These are phyloP conservation scores for Cercospora sp. DNA, from an alignment of 2,329 filamentous ascomycete species.

Conservation along the genomic window DNA sequence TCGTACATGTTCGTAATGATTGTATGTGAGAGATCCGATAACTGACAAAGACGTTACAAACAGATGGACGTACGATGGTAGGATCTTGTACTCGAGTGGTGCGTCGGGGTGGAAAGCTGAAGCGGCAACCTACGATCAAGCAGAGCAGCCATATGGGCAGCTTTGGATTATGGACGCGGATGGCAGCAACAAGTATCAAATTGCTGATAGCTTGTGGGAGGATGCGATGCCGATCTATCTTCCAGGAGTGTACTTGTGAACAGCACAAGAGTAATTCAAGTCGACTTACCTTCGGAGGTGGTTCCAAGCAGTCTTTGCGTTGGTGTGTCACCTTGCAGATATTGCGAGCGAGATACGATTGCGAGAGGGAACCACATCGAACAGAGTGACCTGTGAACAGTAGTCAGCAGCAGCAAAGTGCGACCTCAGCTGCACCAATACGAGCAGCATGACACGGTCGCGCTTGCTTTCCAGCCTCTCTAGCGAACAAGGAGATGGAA, in stretches of 20 bases:
- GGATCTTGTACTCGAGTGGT: conserved; percentile 7
- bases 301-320: neutral
- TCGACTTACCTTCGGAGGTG: neutral
- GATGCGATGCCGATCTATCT: conserved; percentile 15
- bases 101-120: conserved; percentile 11
- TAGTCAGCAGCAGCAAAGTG: neutral
- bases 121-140: conserved; percentile 1
- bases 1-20: no score
- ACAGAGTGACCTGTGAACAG: neutral
- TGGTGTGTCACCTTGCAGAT: neutral
- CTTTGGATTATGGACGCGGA: conserved; percentile 20
- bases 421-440: conserved; percentile 22
- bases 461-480: conserved; percentile 7
- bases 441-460: neutral
- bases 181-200: conserved; percentile 13
- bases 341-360: neutral
- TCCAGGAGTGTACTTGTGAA: neutral
- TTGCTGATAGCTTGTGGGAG: conserved; percentile 21
- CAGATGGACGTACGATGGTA: conserved; percentile 14
- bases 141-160: conserved; percentile 16
- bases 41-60: neutral
- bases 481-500: conserved; percentile 17
- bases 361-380: neutral
- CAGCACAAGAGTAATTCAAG: neutral
- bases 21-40: neutral